Percentiles rank a stretch among this genome's conserved stretches.
These are phyloP conservation scores for Cladosporium sp. DNA, from an alignment of 2,329 filamentous ascomycete genomes.

Conservation along the genomic window DNA sequence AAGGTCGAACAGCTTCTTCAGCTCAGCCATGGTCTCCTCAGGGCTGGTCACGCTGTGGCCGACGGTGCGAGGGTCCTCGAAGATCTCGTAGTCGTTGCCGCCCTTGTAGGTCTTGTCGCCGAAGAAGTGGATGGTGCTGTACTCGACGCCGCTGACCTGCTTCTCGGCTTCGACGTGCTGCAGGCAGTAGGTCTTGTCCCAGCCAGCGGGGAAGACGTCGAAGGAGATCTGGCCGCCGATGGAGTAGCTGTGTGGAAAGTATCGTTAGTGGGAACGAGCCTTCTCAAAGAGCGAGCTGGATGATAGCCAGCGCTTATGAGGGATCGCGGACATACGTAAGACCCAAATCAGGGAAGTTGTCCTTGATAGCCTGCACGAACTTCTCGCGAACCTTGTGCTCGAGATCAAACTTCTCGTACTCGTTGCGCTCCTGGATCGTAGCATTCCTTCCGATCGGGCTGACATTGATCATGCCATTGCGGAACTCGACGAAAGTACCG, in stretches of 20 bases:
- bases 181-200: constrained; percentile 99
- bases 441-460: constrained; percentile 85
- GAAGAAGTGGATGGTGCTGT: constrained; percentile 94
- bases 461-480: constrained; percentile 90
- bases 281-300: background rate
- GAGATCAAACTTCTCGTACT: constrained; percentile 80
- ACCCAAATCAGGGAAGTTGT: constrained; percentile 79
- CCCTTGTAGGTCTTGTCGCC: constrained; percentile 91
- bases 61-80: constrained; percentile 73
- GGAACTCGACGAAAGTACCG: constrained; percentile 83
- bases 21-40: constrained; percentile 74
- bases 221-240: constrained; percentile 98
- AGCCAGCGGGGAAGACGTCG: constrained; percentile 93
- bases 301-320: background rate
- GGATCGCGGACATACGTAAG: constrained; percentile 65
- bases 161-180: constrained; percentile 81
- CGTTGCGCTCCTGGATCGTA: constrained; percentile 72
- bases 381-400: constrained; percentile 71
- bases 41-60: constrained; percentile 82
- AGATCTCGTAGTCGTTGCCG: constrained; percentile 97
- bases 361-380: constrained; percentile 74
- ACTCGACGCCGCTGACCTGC: constrained; percentile 65
- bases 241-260: constrained; percentile 64
- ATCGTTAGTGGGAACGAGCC: background rate
- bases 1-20: constrained; percentile 67